Conservation (phyloP, 495 filamentous ascomycete genomes). For the Xylaria venustula region DNA sequence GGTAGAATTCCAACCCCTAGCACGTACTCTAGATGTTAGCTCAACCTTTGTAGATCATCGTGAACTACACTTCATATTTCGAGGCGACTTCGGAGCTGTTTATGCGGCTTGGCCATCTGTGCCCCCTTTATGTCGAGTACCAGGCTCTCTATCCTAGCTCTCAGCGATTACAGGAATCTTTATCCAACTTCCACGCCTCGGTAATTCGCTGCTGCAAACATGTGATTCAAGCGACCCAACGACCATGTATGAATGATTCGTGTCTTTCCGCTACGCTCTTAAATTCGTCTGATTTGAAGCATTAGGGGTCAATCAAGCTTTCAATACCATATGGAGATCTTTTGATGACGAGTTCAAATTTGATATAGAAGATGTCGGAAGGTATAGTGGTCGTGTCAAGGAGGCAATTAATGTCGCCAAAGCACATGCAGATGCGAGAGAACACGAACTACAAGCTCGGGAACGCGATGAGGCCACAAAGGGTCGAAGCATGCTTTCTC, state of each 20-base stretch:
- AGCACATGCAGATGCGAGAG: not conserved
- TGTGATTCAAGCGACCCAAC: not conserved
- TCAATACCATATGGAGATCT: slow-evolving; percentile 15
- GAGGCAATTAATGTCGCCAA: slow-evolving; percentile 4
- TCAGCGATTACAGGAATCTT: not conserved
- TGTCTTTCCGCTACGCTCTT: not conserved
- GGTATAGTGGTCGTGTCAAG: slow-evolving; percentile 19
- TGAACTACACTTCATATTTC: not conserved
- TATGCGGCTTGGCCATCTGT: not conserved
- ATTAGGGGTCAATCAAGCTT: not conserved
- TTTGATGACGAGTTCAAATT: slow-evolving; percentile 21
- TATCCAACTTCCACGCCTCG: not conserved
- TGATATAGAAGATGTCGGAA: slow-evolving; percentile 18
- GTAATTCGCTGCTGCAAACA: slow-evolving; percentile 1
- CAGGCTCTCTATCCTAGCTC: not conserved
- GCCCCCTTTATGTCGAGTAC: not conserved
- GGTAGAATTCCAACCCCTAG: too few species aligned
- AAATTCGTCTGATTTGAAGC: not conserved
- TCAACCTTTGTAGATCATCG: not conserved
- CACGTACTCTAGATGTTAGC: not conserved
- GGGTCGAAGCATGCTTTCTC: too few species aligned
- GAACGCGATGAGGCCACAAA: too few species aligned
- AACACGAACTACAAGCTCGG: not conserved
- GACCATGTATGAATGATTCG: not conserved
- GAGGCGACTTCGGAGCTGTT: not conserved